phyloP scores from a whole-genome alignment of 139 green algal species.

The Ostreobium quekettii region DNA sequence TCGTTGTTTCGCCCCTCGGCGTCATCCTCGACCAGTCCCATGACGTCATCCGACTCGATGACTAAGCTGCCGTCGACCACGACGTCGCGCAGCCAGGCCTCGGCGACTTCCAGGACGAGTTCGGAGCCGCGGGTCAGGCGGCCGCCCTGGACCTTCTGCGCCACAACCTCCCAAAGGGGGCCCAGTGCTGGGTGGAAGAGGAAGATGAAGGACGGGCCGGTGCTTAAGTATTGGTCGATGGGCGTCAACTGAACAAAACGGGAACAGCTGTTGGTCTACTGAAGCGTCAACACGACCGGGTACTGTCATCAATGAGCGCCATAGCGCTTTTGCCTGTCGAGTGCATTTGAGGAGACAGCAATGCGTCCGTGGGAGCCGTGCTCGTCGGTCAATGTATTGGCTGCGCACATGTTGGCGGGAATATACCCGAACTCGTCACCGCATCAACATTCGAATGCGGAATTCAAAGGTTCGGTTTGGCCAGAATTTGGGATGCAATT shows the following conservation, averaged over 20 bases:
- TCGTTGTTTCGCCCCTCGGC: background rate
- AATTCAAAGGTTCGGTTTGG: too few relatives aligned
- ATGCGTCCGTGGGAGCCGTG: too few relatives aligned
- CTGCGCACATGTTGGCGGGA: too few relatives aligned
- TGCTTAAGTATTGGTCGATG: slow-evolving; percentile 33
- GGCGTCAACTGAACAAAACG: background rate
- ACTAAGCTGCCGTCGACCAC: slow-evolving; percentile 54
- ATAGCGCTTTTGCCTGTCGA: too few relatives aligned
- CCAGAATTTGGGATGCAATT: too few relatives aligned
- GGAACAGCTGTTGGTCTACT: too few relatives aligned
- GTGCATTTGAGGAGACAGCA: too few relatives aligned
- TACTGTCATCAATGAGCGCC: too few relatives aligned
- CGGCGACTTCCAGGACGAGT: slow-evolving; percentile 52
- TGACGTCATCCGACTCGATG: slow-evolving; percentile 25
- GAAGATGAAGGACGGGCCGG: slow-evolving; percentile 80
- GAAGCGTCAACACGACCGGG: too few relatives aligned
- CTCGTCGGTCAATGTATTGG: too few relatives aligned
- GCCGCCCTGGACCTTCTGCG: slow-evolving; percentile 87
- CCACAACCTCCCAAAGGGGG: slow-evolving; percentile 90
- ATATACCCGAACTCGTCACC: too few relatives aligned
- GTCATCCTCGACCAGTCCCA: slow-evolving; percentile 5
- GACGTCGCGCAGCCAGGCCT: slow-evolving; percentile 43
- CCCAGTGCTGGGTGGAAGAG: slow-evolving; percentile 84
- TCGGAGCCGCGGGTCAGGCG: slow-evolving; percentile 46
- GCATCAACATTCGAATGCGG: too few relatives aligned